phyloP scores from a whole-genome alignment of 345 rosid genomes.

The Dipteronia sinensis region DNA sequence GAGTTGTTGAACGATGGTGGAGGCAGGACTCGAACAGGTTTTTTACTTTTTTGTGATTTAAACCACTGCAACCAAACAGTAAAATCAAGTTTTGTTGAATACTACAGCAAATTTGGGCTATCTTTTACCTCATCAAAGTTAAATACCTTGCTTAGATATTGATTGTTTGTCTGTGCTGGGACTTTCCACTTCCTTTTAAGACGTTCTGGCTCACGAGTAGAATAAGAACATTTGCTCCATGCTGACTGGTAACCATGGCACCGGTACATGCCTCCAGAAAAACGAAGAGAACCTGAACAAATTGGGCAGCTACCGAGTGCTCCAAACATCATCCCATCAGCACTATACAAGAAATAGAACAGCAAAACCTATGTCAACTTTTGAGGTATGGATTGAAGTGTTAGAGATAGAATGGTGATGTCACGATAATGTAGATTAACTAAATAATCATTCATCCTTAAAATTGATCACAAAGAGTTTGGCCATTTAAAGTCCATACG shows the following conservation, averaged over 20 bases:
- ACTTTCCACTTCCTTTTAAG: slow-evolving; percentile 82
- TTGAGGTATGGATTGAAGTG: neutral
- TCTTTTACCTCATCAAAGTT: slow-evolving; percentile 7
- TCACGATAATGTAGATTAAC: neutral
- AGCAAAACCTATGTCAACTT: slow-evolving; percentile 17
- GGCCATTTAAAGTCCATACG: neutral
- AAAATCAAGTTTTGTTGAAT: neutral
- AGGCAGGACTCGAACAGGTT: slow-evolving; percentile 66
- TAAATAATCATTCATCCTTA: neutral
- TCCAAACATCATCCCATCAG: slow-evolving; percentile 98
- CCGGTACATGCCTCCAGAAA: slow-evolving; percentile 74
- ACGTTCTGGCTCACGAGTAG: slow-evolving; percentile 73
- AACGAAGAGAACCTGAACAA: slow-evolving; percentile 73
- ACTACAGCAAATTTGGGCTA: slow-evolving; percentile 17
- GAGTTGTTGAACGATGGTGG: slow-evolving; percentile 41
- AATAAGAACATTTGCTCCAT: slow-evolving; percentile 91
- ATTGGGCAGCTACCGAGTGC: slow-evolving; percentile 70
- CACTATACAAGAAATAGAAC: slow-evolving; percentile 46
- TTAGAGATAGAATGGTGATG: neutral
- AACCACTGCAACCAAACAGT: slow-evolving; percentile 69
- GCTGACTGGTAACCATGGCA: slow-evolving; percentile 77
- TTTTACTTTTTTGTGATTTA: slow-evolving; percentile 70
- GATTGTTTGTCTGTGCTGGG: slow-evolving; percentile 66
- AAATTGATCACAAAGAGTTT: neutral
- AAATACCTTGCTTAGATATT: slow-evolving; percentile 66